These are phyloP conservation scores for Saccharomyces mikatae DNA, from an alignment of 805 yeast genomes.

Conservation along the genomic window DNA sequence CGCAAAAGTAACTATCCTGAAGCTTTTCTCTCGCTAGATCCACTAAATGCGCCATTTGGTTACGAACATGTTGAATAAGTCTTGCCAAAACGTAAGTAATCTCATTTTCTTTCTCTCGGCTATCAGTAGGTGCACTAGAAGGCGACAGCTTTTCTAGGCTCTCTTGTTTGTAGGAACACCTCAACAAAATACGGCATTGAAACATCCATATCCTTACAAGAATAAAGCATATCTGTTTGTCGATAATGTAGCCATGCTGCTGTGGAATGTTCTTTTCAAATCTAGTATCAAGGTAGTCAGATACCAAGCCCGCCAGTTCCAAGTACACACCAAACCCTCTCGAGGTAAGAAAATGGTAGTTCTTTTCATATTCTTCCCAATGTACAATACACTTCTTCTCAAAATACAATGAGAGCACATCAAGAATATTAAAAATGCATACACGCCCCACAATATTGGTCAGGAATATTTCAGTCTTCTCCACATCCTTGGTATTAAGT, in stretches of 20 bases:
- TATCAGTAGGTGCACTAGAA: background rate
- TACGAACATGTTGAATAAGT: background rate
- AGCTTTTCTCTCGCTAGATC: conserved; percentile 3
- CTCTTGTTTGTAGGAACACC: conserved; percentile 9
- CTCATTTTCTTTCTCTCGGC: background rate
- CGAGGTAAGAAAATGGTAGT: conserved; percentile 6
- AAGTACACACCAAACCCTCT: conserved; percentile 3
- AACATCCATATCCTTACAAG: conserved; percentile 9
- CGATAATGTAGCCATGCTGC: conserved; percentile 5
- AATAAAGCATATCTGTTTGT: conserved; percentile 10
- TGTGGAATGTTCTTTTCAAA: background rate
- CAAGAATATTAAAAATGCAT: conserved; percentile 7
- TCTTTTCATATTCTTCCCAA: conserved; percentile 2
- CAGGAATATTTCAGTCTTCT: conserved; percentile 7
- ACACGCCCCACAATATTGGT: conserved; percentile 10
- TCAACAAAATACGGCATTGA: conserved; percentile 8
- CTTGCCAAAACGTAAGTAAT: background rate
- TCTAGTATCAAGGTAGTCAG: conserved; percentile 6
- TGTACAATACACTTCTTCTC: conserved; percentile 6
- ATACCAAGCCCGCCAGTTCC: conserved; percentile 1
- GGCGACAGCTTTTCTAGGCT: background rate
- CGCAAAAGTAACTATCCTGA: conserved; percentile 7
- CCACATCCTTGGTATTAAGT: conserved; percentile 3
- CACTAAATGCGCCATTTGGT: conserved; percentile 3
- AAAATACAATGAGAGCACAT: conserved; percentile 9